A percentile compares a stretch with the other conserved stretches of the same genome.
Evolutionary conservation across 768 basidiomycete species (phyloP).

Genomic region (Brasilioporus rufonigricans): DNA sequence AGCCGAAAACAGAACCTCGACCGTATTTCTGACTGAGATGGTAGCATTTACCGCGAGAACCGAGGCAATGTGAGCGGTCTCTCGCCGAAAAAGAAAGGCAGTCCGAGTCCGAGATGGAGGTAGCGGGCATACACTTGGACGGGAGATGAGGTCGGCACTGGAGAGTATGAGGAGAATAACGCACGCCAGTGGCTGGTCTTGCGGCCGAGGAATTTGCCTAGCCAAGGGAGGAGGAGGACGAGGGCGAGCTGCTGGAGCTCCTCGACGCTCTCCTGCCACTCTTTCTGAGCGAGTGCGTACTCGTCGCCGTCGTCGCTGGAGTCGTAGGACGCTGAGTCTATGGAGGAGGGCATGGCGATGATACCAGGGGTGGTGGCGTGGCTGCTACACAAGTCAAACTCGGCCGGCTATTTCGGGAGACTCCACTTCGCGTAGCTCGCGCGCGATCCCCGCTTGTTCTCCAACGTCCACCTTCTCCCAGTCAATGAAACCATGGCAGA

Average conservation of each 20-base stretch:
- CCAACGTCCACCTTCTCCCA: conserved; percentile 13
- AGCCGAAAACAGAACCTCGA: conserved; percentile 25
- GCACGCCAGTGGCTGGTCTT: conserved; percentile 84
- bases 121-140: conserved; percentile 71
- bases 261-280: conserved; percentile 89
- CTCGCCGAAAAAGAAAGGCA: conserved; percentile 59
- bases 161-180: conserved; percentile 27
- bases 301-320: conserved; percentile 66
- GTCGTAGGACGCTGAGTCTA: conserved; percentile 60
- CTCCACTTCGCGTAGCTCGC: conserved; percentile 10
- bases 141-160: conserved; percentile 9
- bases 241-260: conserved; percentile 82
- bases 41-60: conserved; percentile 18
- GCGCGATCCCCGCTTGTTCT: conserved; percentile 4
- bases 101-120: conserved; percentile 57
- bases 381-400: neutral
- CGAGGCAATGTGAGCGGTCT: conserved; percentile 10
- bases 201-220: conserved; percentile 88
- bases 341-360: conserved; percentile 61
- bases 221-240: conserved; percentile 77
- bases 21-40: conserved; percentile 28
- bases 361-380: conserved; percentile 26
- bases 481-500: conserved; percentile 56
- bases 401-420: conserved; percentile 8
- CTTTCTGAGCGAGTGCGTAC: conserved; percentile 73